Evolutionary conservation across 2,329 filamentous ascomycete species (phyloP).

Genomic region (Colletotrichum viniferum): DNA sequence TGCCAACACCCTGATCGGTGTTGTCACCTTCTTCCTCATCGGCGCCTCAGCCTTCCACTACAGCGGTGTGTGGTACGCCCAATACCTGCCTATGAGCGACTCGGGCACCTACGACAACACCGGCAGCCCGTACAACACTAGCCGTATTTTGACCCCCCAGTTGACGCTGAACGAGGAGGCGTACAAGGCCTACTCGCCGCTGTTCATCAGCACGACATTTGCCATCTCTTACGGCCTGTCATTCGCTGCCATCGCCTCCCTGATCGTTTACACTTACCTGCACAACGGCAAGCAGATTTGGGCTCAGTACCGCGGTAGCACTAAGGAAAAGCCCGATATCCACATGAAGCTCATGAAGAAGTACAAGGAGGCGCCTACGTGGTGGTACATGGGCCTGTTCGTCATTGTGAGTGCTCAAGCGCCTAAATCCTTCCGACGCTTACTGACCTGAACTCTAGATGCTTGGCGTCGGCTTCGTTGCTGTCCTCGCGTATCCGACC

Average conservation of each 20-base stretch:
- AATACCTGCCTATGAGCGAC: slow-evolving; percentile 73
- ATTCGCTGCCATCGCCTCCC: slow-evolving; percentile 72
- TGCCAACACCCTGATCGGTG: slow-evolving; percentile 72
- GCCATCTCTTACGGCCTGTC: slow-evolving; percentile 72
- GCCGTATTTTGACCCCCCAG: slow-evolving; percentile 63
- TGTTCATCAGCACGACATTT: slow-evolving; percentile 76
- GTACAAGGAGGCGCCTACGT: slow-evolving; percentile 66
- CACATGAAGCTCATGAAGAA: slow-evolving; percentile 69
- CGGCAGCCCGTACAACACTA: slow-evolving; percentile 66
- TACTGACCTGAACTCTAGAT: slow-evolving; percentile 40
- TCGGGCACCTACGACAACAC: slow-evolving; percentile 75
- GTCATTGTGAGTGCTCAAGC: slow-evolving; percentile 44
- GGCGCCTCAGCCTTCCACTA: slow-evolving; percentile 66
- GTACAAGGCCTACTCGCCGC: slow-evolving; percentile 70
- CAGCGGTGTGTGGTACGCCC: slow-evolving; percentile 65
- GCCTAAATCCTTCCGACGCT: neutral
- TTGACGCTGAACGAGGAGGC: slow-evolving; percentile 66
- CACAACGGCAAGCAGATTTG: slow-evolving; percentile 72
- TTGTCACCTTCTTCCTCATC: slow-evolving; percentile 69
- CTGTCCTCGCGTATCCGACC: slow-evolving; percentile 66
- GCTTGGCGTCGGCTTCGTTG: slow-evolving; percentile 57
- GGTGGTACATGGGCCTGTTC: slow-evolving; percentile 68
- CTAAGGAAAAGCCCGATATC: slow-evolving; percentile 64
- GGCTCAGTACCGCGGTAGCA: slow-evolving; percentile 64
- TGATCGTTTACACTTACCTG: slow-evolving; percentile 71